A percentile compares a stretch with the other conserved stretches of the same genome.
phyloP scores from a whole-genome alignment of 2,329 filamentous ascomycete species.

The Penicillium sp. region DNA sequence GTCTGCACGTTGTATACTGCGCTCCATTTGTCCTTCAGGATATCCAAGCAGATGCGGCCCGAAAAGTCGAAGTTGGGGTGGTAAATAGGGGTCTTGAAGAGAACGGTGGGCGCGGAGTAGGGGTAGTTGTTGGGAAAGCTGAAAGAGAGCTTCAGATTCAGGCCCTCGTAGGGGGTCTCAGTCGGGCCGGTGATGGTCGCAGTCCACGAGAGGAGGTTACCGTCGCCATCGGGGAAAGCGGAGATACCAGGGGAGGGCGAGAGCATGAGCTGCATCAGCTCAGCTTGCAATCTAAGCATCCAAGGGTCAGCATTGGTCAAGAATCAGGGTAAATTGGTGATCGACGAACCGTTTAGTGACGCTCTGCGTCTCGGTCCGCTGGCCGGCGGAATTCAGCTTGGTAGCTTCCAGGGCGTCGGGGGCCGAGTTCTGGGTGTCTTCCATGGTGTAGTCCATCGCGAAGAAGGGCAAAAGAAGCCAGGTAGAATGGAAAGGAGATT shows the following conservation, averaged over 20 bases:
- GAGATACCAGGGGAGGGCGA: conserved; percentile 91
- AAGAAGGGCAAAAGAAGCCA: not conserved
- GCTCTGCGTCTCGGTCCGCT: conserved; percentile 70
- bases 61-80: conserved; percentile 99
- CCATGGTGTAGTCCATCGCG: conserved; percentile 60
- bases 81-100: conserved; percentile 99
- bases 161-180: conserved; percentile 85
- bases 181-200: conserved; percentile 91
- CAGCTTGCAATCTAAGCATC: conserved; percentile 78
- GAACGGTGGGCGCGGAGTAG: conserved; percentile 84
- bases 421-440: conserved; percentile 70
- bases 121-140: conserved; percentile 92
- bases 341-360: conserved; percentile 73
- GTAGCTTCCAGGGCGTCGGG: conserved; percentile 65
- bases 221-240: conserved; percentile 88
- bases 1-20: conserved; percentile 96
- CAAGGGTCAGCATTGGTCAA: not conserved
- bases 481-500: conserved; percentile 10
- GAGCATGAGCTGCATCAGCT: conserved; percentile 98
- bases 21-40: conserved; percentile 99
- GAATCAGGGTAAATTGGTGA: not conserved
- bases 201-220: conserved; percentile 89
- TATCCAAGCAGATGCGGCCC: conserved; percentile 94
- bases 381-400: conserved; percentile 61
- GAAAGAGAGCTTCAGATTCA: conserved; percentile 91